phyloP scores from a whole-genome alignment of 108 stramenopile species.

The Pelagomonas calceolata region DNA sequence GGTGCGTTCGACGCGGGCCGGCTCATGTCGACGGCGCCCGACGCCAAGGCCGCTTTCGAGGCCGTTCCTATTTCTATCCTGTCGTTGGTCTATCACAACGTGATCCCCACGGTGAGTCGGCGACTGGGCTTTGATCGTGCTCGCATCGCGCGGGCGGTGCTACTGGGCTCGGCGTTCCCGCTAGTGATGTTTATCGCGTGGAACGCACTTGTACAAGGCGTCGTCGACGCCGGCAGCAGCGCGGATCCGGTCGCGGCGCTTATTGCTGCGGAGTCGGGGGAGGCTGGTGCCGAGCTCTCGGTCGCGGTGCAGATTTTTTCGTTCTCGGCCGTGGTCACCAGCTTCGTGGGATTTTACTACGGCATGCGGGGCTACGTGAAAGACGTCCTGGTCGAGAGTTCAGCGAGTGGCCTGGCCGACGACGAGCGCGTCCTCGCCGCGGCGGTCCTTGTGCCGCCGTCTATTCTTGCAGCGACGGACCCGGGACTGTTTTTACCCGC shows the following conservation, averaged over 20 bases:
- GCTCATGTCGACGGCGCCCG: constrained; percentile 33
- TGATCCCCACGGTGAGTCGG: constrained; percentile 65
- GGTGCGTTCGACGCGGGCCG: constrained; percentile 16
- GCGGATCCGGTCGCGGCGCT: constrained; percentile 17
- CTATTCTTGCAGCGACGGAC: constrained; percentile 3
- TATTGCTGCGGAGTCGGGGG: background rate
- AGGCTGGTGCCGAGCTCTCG: background rate
- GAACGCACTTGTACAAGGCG: constrained; percentile 68
- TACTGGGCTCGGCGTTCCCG: constrained; percentile 58
- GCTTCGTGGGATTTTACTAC: constrained; percentile 14
- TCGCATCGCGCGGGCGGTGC: constrained; percentile 59
- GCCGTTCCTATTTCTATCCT: constrained; percentile 67
- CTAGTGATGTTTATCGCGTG: constrained; percentile 67
- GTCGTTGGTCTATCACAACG: constrained; percentile 69
- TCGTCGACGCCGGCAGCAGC: constrained; percentile 16
- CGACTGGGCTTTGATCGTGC: constrained; percentile 61
- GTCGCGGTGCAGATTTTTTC: background rate
- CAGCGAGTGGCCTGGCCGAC: background rate
- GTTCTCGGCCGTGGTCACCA: background rate
- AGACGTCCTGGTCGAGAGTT: constrained; percentile 8
- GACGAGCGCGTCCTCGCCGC: background rate
- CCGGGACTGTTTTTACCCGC: constrained; percentile 14
- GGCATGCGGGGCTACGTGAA: constrained; percentile 18
- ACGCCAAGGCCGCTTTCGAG: constrained; percentile 50
- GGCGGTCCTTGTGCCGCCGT: constrained; percentile 12